Conservation (phyloP, 306 rosid species). For the Pyrus communis region DNA sequence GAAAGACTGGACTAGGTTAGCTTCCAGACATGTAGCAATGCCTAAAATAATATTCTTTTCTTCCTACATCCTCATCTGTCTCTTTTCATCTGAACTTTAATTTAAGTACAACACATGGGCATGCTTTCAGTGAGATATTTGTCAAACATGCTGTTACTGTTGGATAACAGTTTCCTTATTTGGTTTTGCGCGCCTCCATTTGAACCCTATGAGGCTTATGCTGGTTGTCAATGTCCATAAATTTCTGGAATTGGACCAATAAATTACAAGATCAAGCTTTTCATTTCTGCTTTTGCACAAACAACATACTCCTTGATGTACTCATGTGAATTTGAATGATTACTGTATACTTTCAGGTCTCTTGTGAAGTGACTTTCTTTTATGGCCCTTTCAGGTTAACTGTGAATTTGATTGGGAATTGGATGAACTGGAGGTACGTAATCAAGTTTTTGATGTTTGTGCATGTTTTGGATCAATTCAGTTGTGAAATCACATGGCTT, state of each 20-base stretch:
- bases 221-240: not conserved
- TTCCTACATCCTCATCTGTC: not conserved
- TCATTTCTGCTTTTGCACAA: not conserved
- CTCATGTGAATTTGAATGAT: not conserved
- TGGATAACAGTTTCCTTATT: not conserved
- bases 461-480: not conserved
- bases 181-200: not conserved
- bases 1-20: not conserved
- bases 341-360: not conserved
- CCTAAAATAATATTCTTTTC: not conserved
- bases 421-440: slow-evolving; percentile 70
- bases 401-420: slow-evolving; percentile 91
- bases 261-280: not conserved
- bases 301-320: not conserved
- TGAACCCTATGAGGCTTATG: not conserved
- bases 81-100: not conserved
- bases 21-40: not conserved
- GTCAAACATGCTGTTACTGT: not conserved
- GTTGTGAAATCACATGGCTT: not conserved
- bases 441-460: slow-evolving; percentile 2
- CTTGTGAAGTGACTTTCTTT: slow-evolving; percentile 3
- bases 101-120: not conserved
- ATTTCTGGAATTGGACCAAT: not conserved
- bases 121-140: not conserved
- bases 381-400: slow-evolving; percentile 44